Evolutionary conservation across 169 alveolate species (phyloP).

Genomic region (Plasmodium gaboni): DNA sequence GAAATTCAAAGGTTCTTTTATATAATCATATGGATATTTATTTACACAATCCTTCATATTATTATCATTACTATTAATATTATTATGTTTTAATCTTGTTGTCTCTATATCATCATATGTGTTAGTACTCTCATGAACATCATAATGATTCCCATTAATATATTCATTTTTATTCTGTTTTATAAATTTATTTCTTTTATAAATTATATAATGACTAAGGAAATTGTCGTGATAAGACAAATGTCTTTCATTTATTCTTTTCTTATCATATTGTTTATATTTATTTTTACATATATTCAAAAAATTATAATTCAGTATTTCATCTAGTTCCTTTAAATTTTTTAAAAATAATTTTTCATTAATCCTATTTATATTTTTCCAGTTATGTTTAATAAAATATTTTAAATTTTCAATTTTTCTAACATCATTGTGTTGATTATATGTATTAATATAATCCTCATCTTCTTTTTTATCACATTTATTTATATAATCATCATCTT

Average conservation of each 20-base stretch:
- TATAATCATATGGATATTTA: no score
- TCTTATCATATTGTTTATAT: not conserved
- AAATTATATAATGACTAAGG: constrained; percentile 3
- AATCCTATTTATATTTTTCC: constrained; percentile 10
- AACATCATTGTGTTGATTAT: not conserved
- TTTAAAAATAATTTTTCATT: constrained; percentile 25
- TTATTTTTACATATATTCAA: not conserved
- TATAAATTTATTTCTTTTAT: not conserved
- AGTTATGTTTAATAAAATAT: constrained; percentile 2
- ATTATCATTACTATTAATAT: no score
- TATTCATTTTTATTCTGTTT: not conserved
- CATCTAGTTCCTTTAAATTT: constrained; percentile 17
- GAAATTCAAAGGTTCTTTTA: no score
- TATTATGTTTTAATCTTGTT: no score
- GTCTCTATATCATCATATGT: no score
- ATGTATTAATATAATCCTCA: not conserved
- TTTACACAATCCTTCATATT: no score
- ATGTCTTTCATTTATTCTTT: not conserved
- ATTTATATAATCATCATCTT: not conserved
- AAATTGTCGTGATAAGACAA: constrained; percentile 45
- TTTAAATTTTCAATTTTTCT: constrained; percentile 20
- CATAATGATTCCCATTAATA: not conserved
- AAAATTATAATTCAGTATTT: constrained; percentile 38
- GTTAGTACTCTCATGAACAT: no score
- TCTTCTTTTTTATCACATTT: no score